phyloP scores from a whole-genome alignment of 2,329 filamentous ascomycete genomes.

The Phoma sp. region DNA sequence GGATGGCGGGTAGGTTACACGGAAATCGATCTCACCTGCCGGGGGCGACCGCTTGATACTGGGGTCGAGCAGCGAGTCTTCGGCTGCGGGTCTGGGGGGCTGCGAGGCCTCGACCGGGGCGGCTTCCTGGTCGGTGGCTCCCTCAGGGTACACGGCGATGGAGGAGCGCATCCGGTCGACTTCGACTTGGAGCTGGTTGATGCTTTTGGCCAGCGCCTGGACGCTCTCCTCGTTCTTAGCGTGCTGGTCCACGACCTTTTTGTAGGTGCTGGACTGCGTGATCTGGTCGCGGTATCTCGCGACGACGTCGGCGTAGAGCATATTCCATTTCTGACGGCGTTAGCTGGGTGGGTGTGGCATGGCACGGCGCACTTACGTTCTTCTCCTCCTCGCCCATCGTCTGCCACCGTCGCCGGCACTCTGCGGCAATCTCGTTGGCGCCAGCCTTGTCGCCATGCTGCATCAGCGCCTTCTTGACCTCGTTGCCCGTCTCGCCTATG shows the following conservation, averaged over 20 bases:
- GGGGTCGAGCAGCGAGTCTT: constrained; percentile 44
- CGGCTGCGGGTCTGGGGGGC: constrained; percentile 26
- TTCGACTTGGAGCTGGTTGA: constrained; percentile 50
- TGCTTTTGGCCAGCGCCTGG: constrained; percentile 48
- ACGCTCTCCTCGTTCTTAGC: constrained; percentile 49
- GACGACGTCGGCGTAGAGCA: constrained; percentile 50
- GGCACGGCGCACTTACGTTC: constrained; percentile 38
- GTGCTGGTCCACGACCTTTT: constrained; percentile 47
- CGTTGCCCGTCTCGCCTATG: constrained; percentile 48
- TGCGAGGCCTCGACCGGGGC: constrained; percentile 29
- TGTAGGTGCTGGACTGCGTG: constrained; percentile 44
- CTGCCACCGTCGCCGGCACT: constrained; percentile 49
- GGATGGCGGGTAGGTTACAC: constrained; percentile 57
- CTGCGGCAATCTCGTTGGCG: constrained; percentile 50
- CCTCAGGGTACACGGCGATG: constrained; percentile 37
- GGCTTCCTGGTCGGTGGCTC: constrained; percentile 17
- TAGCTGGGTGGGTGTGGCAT: constrained; percentile 3
- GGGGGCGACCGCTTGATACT: constrained; percentile 47
- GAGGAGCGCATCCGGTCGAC: constrained; percentile 48
- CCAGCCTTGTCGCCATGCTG: constrained; percentile 47
- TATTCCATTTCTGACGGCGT: constrained; percentile 49
- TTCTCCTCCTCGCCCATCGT: constrained; percentile 49
- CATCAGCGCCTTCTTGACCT: constrained; percentile 47
- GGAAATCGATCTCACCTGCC: constrained; percentile 55
- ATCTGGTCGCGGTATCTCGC: constrained; percentile 49